Evolutionary conservation across 371 early-diverging fungal species (phyloP).

Genomic region (Mucor circinelloides): DNA sequence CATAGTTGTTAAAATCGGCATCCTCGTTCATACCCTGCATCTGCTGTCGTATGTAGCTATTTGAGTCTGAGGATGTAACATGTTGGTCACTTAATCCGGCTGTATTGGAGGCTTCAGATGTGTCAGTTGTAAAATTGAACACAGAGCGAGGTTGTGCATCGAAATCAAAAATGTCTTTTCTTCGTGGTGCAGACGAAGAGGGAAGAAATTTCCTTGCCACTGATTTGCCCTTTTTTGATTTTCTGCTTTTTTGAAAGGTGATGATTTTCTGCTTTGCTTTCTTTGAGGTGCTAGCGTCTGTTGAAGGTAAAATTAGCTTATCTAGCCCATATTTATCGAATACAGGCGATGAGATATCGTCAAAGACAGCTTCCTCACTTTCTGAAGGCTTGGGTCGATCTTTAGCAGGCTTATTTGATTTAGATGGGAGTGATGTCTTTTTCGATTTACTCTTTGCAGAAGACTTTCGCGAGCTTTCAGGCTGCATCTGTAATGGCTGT

Average conservation of each 20-base stretch:
- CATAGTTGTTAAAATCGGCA: not conserved
- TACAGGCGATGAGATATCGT: not conserved
- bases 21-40: not conserved
- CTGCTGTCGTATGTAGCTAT: not conserved
- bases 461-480: not conserved
- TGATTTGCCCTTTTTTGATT: not conserved
- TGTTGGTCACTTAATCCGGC: not conserved
- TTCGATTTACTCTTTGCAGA: not conserved
- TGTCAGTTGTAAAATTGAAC: not conserved
- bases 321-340: not conserved
- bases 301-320: not conserved
- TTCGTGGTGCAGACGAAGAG: not conserved
- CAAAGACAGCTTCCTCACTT: not conserved
- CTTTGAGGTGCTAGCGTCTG: not conserved
- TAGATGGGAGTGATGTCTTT: not conserved
- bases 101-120: not conserved
- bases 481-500: not conserved
- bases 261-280: not conserved
- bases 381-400: not conserved
- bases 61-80: not conserved
- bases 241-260: not conserved
- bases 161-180: constrained; percentile 10
- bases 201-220: not conserved
- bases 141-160: not conserved
- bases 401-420: not conserved